Conservation (phyloP, 1,139 yeast genomes). For the Geotrichum europaeum region DNA sequence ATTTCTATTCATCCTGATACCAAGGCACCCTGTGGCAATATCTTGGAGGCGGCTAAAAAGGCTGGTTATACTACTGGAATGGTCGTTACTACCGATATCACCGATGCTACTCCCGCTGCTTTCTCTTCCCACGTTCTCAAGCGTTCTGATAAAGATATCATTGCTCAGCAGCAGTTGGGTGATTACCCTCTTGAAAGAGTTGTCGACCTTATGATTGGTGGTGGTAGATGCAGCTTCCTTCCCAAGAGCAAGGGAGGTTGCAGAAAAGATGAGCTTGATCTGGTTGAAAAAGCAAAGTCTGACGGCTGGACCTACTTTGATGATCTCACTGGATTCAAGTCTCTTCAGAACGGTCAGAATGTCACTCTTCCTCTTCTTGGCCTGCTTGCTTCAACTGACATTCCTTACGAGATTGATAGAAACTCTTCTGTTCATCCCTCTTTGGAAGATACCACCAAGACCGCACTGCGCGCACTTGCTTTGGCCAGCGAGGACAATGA, state of each 20-base stretch:
- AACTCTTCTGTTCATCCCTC: slow-evolving; percentile 56
- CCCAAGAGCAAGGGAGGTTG: slow-evolving; percentile 46
- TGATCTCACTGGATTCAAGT: slow-evolving; percentile 51
- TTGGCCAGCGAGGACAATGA: slow-evolving; percentile 63
- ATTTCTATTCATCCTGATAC: slow-evolving; percentile 62
- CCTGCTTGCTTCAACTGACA: slow-evolving; percentile 61
- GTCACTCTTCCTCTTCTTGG: slow-evolving; percentile 67
- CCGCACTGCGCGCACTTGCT: slow-evolving; percentile 61
- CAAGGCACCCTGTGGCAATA: slow-evolving; percentile 64
- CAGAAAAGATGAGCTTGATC: slow-evolving; percentile 57
- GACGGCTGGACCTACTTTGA: slow-evolving; percentile 66
- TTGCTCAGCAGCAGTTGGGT: slow-evolving; percentile 82
- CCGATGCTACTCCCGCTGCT: slow-evolving; percentile 88
- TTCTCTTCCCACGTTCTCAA: slow-evolving; percentile 70
- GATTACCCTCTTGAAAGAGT: slow-evolving; percentile 66
- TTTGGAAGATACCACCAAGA: slow-evolving; percentile 62
- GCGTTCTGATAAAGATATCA: slow-evolving; percentile 71
- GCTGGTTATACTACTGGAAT: slow-evolving; percentile 74
- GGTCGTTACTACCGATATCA: slow-evolving; percentile 78
- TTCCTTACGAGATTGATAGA: slow-evolving; percentile 78
- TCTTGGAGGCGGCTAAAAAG: slow-evolving; percentile 74
- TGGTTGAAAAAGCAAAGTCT: slow-evolving; percentile 52
- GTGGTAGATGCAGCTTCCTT: slow-evolving; percentile 76
- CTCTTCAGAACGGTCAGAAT: slow-evolving; percentile 49
- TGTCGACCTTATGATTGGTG: slow-evolving; percentile 82